Conservation (phyloP, 106 monocot genomes). For the Dioscorea dumetorum region DNA sequence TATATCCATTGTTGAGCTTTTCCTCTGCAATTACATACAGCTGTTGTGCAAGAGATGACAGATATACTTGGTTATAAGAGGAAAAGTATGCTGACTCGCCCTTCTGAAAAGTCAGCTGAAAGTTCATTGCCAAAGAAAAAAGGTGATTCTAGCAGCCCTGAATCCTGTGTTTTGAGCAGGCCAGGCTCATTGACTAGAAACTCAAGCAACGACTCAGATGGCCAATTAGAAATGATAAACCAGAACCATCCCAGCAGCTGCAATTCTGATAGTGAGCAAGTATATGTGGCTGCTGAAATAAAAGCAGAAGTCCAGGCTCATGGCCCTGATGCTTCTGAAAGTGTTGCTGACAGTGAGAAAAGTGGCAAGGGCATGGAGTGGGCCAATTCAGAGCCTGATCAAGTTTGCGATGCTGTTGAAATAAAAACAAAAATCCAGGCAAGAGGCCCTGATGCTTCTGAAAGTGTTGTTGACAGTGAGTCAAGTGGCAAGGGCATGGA, state of each 20-base stretch:
- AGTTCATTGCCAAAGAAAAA: constrained; percentile 6
- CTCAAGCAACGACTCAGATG: constrained; percentile 9
- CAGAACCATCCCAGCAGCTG: not conserved
- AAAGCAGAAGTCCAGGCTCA: not conserved
- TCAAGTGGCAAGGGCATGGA: not conserved
- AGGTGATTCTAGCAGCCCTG: constrained; percentile 33
- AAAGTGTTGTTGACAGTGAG: constrained; percentile 4
- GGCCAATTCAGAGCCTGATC: not conserved
- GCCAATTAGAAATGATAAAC: not conserved
- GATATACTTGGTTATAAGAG: constrained; percentile 22
- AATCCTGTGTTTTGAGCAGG: constrained; percentile 41
- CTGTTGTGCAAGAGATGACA: constrained; percentile 36
- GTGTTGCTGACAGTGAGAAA: no score
- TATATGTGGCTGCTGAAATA: not conserved
- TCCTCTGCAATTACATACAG: constrained; percentile 17
- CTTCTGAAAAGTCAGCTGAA: constrained; percentile 16
- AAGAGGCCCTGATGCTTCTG: constrained; percentile 9
- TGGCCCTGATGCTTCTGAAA: no score
- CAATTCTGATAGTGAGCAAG: not conserved
- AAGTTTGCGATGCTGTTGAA: not conserved
- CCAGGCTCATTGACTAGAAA: constrained; percentile 21
- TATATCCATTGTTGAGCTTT: not conserved
- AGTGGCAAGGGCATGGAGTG: no score
- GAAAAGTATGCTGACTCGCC: not conserved
- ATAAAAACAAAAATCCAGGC: not conserved